Percentiles rank a stretch among this genome's conserved stretches.
phyloP scores from a whole-genome alignment of 768 basidiomycete species.

The Russula dissimulans region DNA sequence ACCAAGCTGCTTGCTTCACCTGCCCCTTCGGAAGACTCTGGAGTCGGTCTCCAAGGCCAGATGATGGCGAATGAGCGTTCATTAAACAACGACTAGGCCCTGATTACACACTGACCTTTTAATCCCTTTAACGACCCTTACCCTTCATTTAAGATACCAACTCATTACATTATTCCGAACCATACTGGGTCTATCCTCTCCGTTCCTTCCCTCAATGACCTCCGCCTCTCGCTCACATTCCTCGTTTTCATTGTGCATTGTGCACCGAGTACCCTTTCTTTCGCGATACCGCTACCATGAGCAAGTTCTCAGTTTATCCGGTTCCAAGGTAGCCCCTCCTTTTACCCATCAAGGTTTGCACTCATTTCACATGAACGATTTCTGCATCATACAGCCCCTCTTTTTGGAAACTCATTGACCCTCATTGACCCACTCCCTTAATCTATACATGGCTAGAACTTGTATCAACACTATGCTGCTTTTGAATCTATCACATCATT shows the following conservation, averaged over 20 bases:
- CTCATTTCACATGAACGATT: constrained; percentile 16
- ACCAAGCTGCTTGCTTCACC: constrained; percentile 53
- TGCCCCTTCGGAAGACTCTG: constrained; percentile 73
- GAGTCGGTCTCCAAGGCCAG: constrained; percentile 76
- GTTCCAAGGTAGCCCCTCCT: constrained; percentile 3
- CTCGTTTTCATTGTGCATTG: constrained; percentile 11
- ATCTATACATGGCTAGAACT: constrained; percentile 24
- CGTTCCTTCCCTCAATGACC: constrained; percentile 19
- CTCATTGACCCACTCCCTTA: constrained; percentile 15
- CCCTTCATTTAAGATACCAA: constrained; percentile 14
- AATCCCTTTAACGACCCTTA: constrained; percentile 16
- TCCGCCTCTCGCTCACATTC: constrained; percentile 11
- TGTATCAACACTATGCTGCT: constrained; percentile 28
- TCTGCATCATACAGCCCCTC: constrained; percentile 16
- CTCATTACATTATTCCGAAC: constrained; percentile 20
- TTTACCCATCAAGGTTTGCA: constrained; percentile 11
- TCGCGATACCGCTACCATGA: constrained; percentile 20
- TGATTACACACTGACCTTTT: constrained; percentile 21
- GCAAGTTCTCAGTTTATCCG: constrained; percentile 6
- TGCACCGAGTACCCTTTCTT: constrained; percentile 14
- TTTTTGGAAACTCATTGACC: constrained; percentile 20
- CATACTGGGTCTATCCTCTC: constrained; percentile 18
- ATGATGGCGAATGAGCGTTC: constrained; percentile 70
- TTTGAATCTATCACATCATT: constrained; percentile 13
- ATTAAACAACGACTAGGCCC: constrained; percentile 31